phyloP scores from a whole-genome alignment of 345 rosid species.

The Salix suchowensis region DNA sequence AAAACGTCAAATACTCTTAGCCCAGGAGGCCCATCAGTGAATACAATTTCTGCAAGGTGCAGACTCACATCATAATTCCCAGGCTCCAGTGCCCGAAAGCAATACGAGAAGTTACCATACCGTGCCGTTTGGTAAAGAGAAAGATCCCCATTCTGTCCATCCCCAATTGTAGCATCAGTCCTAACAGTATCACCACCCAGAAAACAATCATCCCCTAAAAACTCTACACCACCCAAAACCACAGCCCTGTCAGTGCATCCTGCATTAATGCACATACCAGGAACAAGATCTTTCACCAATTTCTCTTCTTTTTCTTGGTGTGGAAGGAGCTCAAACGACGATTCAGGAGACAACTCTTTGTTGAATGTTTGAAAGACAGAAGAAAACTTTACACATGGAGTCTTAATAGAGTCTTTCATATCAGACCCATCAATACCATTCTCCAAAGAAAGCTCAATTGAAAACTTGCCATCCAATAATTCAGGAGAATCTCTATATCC shows the following conservation, averaged over 20 bases:
- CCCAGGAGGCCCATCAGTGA: slow-evolving; percentile 46
- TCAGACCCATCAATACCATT: slow-evolving; percentile 52
- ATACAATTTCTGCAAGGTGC: slow-evolving; percentile 55
- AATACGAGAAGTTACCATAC: slow-evolving; percentile 43
- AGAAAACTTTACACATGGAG: slow-evolving; percentile 61
- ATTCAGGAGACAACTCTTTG: slow-evolving; percentile 57
- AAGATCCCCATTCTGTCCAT: slow-evolving; percentile 18
- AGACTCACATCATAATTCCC: slow-evolving; percentile 45
- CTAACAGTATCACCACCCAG: slow-evolving; percentile 41
- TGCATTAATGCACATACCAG: slow-evolving; percentile 38
- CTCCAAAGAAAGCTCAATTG: slow-evolving; percentile 73
- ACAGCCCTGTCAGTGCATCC: slow-evolving; percentile 34
- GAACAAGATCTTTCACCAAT: slow-evolving; percentile 12
- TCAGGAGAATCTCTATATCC: slow-evolving; percentile 46
- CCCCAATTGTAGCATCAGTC: slow-evolving; percentile 32
- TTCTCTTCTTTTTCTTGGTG: slow-evolving; percentile 20
- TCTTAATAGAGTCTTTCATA: slow-evolving; percentile 23
- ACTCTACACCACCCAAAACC: slow-evolving; percentile 27
- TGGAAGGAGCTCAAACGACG: slow-evolving; percentile 76
- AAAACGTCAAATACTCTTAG: slow-evolving; percentile 54
- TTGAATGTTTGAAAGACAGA: slow-evolving; percentile 52
- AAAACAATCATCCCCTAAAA: slow-evolving; percentile 35
- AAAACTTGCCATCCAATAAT: slow-evolving; percentile 25
- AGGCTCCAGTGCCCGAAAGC: slow-evolving; percentile 35
- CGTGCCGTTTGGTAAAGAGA: slow-evolving; percentile 50